A percentile compares a stretch with the other conserved stretches of the same genome.
Conservation (phyloP, 2,329 filamentous ascomycete genomes). For the Neocucurbitaria cava region DNA sequence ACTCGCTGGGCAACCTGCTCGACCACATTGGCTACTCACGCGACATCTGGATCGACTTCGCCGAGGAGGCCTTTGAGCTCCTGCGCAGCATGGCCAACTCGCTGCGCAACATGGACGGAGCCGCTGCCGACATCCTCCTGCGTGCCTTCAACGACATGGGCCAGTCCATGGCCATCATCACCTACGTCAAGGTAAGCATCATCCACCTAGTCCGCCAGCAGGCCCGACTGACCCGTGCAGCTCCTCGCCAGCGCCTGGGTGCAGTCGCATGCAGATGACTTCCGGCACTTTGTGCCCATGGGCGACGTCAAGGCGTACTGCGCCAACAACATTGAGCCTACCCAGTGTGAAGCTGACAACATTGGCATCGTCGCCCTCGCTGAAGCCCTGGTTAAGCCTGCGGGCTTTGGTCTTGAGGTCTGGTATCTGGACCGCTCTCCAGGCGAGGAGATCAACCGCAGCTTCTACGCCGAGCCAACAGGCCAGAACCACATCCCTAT, state of each 20-base stretch:
- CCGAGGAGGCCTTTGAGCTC: conserved; percentile 74
- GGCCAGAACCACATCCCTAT: conserved; percentile 53
- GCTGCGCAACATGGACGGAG: conserved; percentile 62
- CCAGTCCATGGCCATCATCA: conserved; percentile 78
- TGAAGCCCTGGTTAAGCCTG: conserved; percentile 79
- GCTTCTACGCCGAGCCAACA: conserved; percentile 66
- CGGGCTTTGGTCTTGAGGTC: conserved; percentile 82
- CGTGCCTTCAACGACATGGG: conserved; percentile 76
- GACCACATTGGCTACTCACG: conserved; percentile 71
- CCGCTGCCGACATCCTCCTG: conserved; percentile 61
- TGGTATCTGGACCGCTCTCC: conserved; percentile 88
- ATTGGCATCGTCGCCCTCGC: conserved; percentile 80
- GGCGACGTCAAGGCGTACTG: conserved; percentile 73
- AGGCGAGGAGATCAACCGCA: conserved; percentile 74
- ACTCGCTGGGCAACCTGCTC: conserved; percentile 73
- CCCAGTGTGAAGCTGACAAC: conserved; percentile 86
- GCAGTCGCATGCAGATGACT: conserved; percentile 73
- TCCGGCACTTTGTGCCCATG: conserved; percentile 70
- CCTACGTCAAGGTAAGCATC: conserved; percentile 71
- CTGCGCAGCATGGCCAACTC: conserved; percentile 68
- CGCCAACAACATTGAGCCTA: conserved; percentile 72
- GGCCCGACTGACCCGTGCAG: conserved; percentile 51
- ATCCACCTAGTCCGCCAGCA: background rate
- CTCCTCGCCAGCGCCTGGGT: conserved; percentile 86
- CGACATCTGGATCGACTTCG: conserved; percentile 82